Percentiles rank a stretch among this genome's conserved stretches.
These are phyloP conservation scores for Panaeolus cyanescens DNA, from an alignment of 768 basidiomycete genomes.

Conservation along the genomic window DNA sequence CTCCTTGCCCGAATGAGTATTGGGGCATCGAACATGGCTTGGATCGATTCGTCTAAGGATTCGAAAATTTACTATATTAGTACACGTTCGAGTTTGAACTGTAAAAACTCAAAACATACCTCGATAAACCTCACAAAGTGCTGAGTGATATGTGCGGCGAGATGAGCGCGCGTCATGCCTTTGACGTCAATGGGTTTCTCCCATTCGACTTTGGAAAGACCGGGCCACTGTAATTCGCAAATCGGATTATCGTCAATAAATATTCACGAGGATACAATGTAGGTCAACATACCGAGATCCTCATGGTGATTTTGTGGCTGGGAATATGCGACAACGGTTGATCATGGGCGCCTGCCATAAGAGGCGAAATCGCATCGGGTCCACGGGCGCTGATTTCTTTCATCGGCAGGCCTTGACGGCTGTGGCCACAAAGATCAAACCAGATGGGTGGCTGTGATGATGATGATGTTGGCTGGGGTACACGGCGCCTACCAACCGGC, in stretches of 20 bases:
- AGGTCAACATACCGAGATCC: neutral
- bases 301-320: neutral
- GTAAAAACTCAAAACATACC: neutral
- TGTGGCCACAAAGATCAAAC: neutral
- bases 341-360: neutral
- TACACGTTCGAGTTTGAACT: neutral
- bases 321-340: neutral
- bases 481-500: neutral
- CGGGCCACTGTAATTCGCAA: neutral
- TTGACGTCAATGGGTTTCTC: neutral
- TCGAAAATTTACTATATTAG: neutral
- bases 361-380: neutral
- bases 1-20: conserved; percentile 3
- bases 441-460: neutral
- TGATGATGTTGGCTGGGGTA: neutral
- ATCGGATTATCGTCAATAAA: neutral
- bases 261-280: neutral
- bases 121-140: neutral
- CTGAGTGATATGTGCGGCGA: neutral
- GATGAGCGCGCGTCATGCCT: neutral
- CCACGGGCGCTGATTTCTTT: neutral
- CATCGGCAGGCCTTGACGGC: neutral
- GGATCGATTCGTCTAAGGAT: neutral
- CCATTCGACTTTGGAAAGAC: neutral
- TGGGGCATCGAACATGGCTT: neutral